Percentiles rank a stretch among this genome's conserved stretches.
Evolutionary conservation across 164 flowering plant species (phyloP).

Genomic region (Saururus chinensis): DNA sequence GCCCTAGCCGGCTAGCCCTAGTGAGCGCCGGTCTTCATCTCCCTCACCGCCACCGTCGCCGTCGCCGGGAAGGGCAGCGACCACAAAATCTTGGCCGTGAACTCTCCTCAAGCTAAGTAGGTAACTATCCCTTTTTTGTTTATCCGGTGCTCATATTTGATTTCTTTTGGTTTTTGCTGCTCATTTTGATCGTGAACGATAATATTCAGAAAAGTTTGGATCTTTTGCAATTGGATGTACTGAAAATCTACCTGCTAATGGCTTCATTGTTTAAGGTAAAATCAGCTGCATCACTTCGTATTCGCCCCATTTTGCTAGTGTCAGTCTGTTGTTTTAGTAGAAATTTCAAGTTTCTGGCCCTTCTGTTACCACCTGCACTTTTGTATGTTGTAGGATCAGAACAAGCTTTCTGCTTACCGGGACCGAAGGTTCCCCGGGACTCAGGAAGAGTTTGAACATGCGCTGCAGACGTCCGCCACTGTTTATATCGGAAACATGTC

Average conservation of each 20-base stretch:
- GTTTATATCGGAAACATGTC: constrained; percentile 91
- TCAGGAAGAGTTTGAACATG: constrained; percentile 90
- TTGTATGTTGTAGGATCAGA: constrained; percentile 44
- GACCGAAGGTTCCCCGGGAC: constrained; percentile 81
- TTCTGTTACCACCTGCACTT: background rate
- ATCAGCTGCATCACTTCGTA: background rate
- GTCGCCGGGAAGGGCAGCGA: background rate
- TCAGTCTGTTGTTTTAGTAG: no score
- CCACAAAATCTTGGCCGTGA: background rate
- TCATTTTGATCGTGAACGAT: background rate
- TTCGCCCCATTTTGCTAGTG: no score
- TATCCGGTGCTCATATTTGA: background rate
- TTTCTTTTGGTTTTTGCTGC: background rate
- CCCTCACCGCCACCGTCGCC: background rate
- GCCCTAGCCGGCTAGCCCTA: no score
- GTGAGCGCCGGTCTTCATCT: no score
- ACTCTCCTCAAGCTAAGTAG: background rate
- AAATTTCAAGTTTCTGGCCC: background rate
- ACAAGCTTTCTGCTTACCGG: constrained; percentile 76
- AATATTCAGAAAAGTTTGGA: background rate
- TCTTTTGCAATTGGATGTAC: no score
- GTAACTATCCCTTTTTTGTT: background rate
- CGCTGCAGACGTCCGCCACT: constrained; percentile 60
- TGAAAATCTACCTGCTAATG: background rate
- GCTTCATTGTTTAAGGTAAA: constrained; percentile 17